phyloP scores from a whole-genome alignment of 179 eudicot species.

The Camellia oleifera region DNA sequence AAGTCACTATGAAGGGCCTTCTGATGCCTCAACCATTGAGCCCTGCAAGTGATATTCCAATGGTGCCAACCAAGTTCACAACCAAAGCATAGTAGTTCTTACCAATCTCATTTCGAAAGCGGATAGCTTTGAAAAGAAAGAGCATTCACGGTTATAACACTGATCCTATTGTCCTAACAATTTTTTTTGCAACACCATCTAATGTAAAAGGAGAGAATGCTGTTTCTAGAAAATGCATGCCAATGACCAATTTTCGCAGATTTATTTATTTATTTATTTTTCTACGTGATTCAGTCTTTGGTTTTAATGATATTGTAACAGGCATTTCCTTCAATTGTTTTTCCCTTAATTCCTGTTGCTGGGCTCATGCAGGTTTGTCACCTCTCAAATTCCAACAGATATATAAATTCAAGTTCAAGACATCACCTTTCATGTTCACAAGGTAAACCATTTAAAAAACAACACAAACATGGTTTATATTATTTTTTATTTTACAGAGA shows the following conservation, averaged over 20 bases:
- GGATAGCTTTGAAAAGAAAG: slow-evolving; percentile 44
- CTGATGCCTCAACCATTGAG: slow-evolving; percentile 20
- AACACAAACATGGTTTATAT: background rate
- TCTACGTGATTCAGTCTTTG: background rate
- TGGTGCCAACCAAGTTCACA: slow-evolving; percentile 18
- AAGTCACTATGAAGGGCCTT: slow-evolving; percentile 13
- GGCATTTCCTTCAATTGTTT: background rate
- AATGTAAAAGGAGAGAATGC: too few relatives aligned
- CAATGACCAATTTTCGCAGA: too few relatives aligned
- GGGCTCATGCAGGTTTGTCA: background rate
- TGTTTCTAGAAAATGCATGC: too few relatives aligned
- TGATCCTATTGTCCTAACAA: background rate
- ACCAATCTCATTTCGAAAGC: slow-evolving; percentile 17
- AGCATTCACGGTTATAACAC: slow-evolving; percentile 41
- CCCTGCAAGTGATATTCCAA: slow-evolving; percentile 20
- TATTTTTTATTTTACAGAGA: too few relatives aligned
- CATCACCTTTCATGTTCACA: slow-evolving; percentile 57
- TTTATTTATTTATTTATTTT: background rate
- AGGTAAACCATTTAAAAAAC: slow-evolving; percentile 35
- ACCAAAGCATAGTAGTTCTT: slow-evolving; percentile 29
- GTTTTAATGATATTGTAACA: background rate
- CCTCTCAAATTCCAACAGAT: slow-evolving; percentile 46
- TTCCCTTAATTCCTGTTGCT: too few relatives aligned
- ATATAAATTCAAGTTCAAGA: slow-evolving; percentile 50
- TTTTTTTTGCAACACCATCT: background rate